phyloP scores from a whole-genome alignment of 192 early-diverging fungal species.

The Backusella mclennaniae region DNA sequence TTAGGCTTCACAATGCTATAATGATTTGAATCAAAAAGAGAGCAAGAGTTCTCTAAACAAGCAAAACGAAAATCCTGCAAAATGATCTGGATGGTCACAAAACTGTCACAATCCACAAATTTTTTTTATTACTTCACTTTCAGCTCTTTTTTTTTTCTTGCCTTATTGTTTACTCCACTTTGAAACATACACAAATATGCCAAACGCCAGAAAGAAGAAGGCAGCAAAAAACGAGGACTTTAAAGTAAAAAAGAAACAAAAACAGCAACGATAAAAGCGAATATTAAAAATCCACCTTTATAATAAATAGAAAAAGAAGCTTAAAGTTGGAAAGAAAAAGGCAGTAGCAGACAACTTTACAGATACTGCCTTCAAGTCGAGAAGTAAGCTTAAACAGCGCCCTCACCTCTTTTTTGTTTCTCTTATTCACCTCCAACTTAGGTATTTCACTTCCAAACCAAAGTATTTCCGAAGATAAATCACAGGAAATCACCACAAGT shows the following conservation, averaged over 20 bases:
- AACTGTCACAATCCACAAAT: neutral
- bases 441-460: slow-evolving; percentile 79
- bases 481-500: slow-evolving; percentile 65
- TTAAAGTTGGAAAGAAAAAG: slow-evolving; percentile 91
- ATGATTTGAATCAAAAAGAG: no score
- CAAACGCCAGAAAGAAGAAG: slow-evolving; percentile 64
- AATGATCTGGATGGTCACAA: neutral
- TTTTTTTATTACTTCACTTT: neutral
- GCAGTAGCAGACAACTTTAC: slow-evolving; percentile 71
- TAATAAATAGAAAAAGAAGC: slow-evolving; percentile 71
- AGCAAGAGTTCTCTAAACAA: neutral
- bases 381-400: slow-evolving; percentile 40
- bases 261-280: neutral
- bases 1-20: no score
- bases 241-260: slow-evolving; percentile 41
- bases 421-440: slow-evolving; percentile 50
- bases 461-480: slow-evolving; percentile 76
- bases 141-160: slow-evolving; percentile 19
- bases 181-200: slow-evolving; percentile 37
- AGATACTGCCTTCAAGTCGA: slow-evolving; percentile 80
- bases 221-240: slow-evolving; percentile 78
- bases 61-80: neutral
- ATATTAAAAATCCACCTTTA: neutral
- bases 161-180: neutral
- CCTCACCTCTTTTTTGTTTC: slow-evolving; percentile 61